Evolutionary conservation across 768 basidiomycete species (phyloP).

Genomic region (Leccinum disarticulatum): DNA sequence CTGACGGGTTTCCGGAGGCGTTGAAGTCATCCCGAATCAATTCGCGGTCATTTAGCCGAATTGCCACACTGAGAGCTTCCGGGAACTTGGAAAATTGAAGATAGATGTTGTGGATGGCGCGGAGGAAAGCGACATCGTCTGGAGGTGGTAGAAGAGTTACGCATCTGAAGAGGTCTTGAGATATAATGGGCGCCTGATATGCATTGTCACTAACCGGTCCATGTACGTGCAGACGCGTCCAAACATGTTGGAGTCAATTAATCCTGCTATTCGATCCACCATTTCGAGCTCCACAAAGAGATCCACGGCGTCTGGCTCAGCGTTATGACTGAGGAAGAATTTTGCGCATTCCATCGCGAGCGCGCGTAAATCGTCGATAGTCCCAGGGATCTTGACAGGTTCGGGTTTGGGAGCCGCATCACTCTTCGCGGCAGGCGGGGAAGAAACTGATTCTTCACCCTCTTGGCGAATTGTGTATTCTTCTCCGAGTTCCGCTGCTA

Average conservation of each 20-base stretch:
- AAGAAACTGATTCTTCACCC: slow-evolving; percentile 37
- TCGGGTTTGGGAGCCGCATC: slow-evolving; percentile 33
- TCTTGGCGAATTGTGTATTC: slow-evolving; percentile 79
- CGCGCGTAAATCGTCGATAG: slow-evolving; percentile 69
- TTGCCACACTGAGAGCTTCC: slow-evolving; percentile 84
- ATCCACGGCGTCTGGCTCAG: slow-evolving; percentile 98
- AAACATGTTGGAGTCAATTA: slow-evolving; percentile 88
- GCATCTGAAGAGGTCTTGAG: slow-evolving; percentile 48
- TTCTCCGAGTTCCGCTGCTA: slow-evolving; percentile 94
- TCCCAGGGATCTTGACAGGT: slow-evolving; percentile 42
- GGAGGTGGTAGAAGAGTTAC: slow-evolving; percentile 89
- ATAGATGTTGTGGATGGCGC: slow-evolving; percentile 87
- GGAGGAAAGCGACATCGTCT: slow-evolving; percentile 87
- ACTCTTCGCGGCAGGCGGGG: slow-evolving; percentile 27
- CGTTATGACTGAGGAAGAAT: slow-evolving; percentile 91
- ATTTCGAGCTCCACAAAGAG: slow-evolving; percentile 92
- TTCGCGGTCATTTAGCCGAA: slow-evolving; percentile 77
- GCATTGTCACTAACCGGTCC: slow-evolving; percentile 63
- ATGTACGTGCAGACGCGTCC: slow-evolving; percentile 93
- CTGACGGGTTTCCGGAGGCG: slow-evolving; percentile 84
- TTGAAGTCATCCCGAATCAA: slow-evolving; percentile 87
- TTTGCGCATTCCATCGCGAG: slow-evolving; percentile 83
- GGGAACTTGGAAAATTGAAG: slow-evolving; percentile 84
- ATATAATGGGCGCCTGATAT: not conserved
- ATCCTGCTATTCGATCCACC: slow-evolving; percentile 68